phyloP scores from a whole-genome alignment of 805 yeast genomes.

The Candida hispaniensis region DNA sequence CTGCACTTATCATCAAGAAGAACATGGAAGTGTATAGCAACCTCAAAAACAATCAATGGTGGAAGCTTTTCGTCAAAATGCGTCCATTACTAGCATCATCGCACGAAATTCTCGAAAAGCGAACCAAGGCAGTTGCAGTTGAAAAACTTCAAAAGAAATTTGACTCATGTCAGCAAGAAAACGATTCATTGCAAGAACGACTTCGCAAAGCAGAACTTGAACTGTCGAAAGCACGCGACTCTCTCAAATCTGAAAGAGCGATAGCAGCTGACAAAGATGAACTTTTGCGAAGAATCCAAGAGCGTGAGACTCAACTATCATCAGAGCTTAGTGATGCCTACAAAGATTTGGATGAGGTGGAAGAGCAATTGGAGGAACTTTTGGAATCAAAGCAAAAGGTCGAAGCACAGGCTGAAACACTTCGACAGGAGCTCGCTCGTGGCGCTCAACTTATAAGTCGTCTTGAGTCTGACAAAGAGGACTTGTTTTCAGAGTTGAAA shows the following conservation, averaged over 20 bases:
- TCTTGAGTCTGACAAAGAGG: constrained; percentile 30
- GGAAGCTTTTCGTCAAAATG: constrained; percentile 53
- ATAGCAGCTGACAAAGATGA: constrained; percentile 39
- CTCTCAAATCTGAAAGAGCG: constrained; percentile 34
- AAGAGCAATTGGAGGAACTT: constrained; percentile 27
- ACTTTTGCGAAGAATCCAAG: constrained; percentile 35
- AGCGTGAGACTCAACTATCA: constrained; percentile 31
- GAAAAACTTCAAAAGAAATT: constrained; percentile 27
- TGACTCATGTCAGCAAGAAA: constrained; percentile 21
- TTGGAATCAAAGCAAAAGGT: constrained; percentile 27
- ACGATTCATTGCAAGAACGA: constrained; percentile 25
- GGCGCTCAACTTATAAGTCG: constrained; percentile 30
- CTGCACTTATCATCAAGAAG: constrained; percentile 56
- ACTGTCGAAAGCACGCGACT: constrained; percentile 26
- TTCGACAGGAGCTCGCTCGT: constrained; percentile 29
- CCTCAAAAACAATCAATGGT: constrained; percentile 60
- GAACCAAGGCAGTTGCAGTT: constrained; percentile 30
- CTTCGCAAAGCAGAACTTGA: constrained; percentile 24
- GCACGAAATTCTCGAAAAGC: constrained; percentile 47
- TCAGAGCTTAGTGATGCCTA: constrained; percentile 25
- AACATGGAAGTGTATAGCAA: constrained; percentile 46
- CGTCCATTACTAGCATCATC: constrained; percentile 67
- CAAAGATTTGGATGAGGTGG: constrained; percentile 28
- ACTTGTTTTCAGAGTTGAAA: constrained; percentile 26
- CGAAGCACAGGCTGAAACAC: constrained; percentile 27